Percentiles rank a stretch among this genome's conserved stretches.
Evolutionary conservation across 768 basidiomycete species (phyloP).

Genomic region (Boletales sp.): DNA sequence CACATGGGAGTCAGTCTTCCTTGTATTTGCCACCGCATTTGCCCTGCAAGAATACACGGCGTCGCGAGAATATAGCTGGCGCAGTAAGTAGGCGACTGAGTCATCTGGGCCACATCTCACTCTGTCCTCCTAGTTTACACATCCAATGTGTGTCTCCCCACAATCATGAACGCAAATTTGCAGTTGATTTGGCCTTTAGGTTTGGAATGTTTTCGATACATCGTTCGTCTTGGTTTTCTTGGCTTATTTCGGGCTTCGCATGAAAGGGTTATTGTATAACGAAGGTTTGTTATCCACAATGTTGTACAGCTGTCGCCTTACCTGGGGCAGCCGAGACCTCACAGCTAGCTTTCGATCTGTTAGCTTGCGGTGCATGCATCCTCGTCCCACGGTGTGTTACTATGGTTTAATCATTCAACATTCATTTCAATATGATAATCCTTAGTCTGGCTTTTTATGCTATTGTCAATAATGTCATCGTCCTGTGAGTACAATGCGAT

Average conservation of each 20-base stretch:
- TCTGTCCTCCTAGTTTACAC: constrained; percentile 57
- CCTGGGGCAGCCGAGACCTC: constrained; percentile 42
- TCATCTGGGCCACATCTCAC: constrained; percentile 1
- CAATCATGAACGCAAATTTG: neutral
- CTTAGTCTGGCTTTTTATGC: constrained; percentile 74
- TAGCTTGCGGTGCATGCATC: constrained; percentile 82
- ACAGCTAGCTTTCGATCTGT: constrained; percentile 69
- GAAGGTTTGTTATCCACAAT: constrained; percentile 42
- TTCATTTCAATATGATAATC: neutral
- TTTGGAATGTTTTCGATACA: constrained; percentile 91
- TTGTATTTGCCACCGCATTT: constrained; percentile 75
- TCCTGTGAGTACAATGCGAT: constrained; percentile 50
- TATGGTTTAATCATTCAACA: neutral
- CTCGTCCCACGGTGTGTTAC: constrained; percentile 68
- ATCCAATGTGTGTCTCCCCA: constrained; percentile 58
- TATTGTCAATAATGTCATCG: constrained; percentile 72
- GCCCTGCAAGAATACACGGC: constrained; percentile 85
- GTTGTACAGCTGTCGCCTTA: neutral
- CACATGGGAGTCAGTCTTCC: constrained; percentile 67
- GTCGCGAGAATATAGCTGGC: constrained; percentile 84
- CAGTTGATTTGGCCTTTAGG: constrained; percentile 38
- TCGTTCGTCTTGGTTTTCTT: constrained; percentile 69
- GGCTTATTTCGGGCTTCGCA: constrained; percentile 60
- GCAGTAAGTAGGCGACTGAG: constrained; percentile 51
- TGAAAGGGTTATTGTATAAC: constrained; percentile 52